A percentile compares a stretch with the other conserved stretches of the same genome.
Evolutionary conservation across 2,329 filamentous ascomycete species (phyloP).

Genomic region (Colletotrichum theobromicola): DNA sequence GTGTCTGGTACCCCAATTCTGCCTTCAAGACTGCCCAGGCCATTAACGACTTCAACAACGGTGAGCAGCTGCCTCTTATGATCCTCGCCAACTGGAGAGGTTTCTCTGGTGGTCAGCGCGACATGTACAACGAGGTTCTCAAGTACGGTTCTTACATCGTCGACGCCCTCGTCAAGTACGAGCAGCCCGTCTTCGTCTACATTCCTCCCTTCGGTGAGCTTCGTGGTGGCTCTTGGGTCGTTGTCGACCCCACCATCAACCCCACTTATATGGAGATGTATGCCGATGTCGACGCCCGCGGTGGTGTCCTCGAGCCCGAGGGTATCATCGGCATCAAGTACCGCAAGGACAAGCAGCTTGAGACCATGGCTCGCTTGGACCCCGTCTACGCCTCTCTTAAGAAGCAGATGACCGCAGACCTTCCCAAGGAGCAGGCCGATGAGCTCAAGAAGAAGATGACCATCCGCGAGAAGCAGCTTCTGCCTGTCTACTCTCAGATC

Average conservation of each 20-base stretch:
- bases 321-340: constrained; percentile 99
- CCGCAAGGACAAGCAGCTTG: constrained; percentile 94
- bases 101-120: constrained; percentile 98
- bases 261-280: constrained; percentile 99
- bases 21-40: constrained; percentile 99
- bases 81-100: constrained; percentile 99
- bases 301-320: constrained; percentile 96
- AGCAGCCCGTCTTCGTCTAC: constrained; percentile 99
- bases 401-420: constrained; percentile 72
- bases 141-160: constrained; percentile 99
- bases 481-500: constrained; percentile 94
- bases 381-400: constrained; percentile 82
- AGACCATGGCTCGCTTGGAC: constrained; percentile 96
- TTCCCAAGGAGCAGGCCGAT: constrained; percentile 76
- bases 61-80: constrained; percentile 97
- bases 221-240: constrained; percentile 98
- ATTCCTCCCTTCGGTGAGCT: constrained; percentile 97
- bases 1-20: constrained; percentile 99
- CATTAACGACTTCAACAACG: constrained; percentile 98
- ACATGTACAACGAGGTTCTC: constrained; percentile 99
- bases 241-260: constrained; percentile 98
- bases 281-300: constrained; percentile 90
- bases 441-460: constrained; percentile 85
- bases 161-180: constrained; percentile 95
- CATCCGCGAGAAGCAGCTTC: constrained; percentile 82